Conservation (phyloP, 805 yeast species). For the Sugiyamaella lignohabitans region DNA sequence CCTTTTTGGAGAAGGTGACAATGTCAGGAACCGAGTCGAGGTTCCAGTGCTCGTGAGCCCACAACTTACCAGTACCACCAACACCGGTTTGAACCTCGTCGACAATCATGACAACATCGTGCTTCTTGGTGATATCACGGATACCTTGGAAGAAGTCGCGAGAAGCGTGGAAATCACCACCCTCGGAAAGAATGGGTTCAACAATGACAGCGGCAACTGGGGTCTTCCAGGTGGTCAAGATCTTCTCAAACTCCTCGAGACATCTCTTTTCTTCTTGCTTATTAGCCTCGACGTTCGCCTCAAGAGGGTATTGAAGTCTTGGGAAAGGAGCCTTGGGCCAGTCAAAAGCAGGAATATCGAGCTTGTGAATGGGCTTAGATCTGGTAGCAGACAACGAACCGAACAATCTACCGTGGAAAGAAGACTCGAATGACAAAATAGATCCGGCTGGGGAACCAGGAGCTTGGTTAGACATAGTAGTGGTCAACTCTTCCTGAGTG, state of each 20-base stretch:
- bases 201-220: slow-evolving; percentile 87
- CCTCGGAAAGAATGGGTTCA: slow-evolving; percentile 90
- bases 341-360: slow-evolving; percentile 79
- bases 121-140: slow-evolving; percentile 64
- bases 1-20: slow-evolving; percentile 82
- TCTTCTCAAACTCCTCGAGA: slow-evolving; percentile 63
- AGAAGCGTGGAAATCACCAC: slow-evolving; percentile 87
- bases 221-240: slow-evolving; percentile 52
- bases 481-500: slow-evolving; percentile 56
- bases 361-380: slow-evolving; percentile 91
- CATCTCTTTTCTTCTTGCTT: slow-evolving; percentile 75
- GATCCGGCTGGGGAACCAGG: slow-evolving; percentile 90
- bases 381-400: slow-evolving; percentile 88
- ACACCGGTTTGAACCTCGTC: slow-evolving; percentile 91
- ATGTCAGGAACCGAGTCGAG: slow-evolving; percentile 71
- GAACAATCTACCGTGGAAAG: slow-evolving; percentile 93
- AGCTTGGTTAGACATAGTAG: slow-evolving; percentile 72
- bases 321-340: slow-evolving; percentile 98
- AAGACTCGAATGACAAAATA: slow-evolving; percentile 75
- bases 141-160: slow-evolving; percentile 73
- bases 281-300: slow-evolving; percentile 56
- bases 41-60: slow-evolving; percentile 87
- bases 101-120: slow-evolving; percentile 65
- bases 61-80: slow-evolving; percentile 77
- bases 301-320: slow-evolving; percentile 75